A percentile compares a stretch with the other conserved stretches of the same genome.
Conservation (phyloP, 164 flowering plant genomes). For the Aristolochia contorta region DNA sequence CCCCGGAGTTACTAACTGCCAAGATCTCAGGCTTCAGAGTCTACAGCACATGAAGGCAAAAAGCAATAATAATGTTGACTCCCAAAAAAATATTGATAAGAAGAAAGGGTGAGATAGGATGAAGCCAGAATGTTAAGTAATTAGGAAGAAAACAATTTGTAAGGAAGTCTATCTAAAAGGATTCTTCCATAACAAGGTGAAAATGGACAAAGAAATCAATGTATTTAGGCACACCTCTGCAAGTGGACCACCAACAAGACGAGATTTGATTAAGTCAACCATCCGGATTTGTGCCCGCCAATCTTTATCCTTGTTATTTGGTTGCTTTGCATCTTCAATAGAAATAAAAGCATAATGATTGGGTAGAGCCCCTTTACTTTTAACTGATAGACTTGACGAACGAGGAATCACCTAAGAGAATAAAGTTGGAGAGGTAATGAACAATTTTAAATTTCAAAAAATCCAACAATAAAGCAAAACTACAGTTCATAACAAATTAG, state of each 20-base stretch:
- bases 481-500: background rate
- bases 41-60: conserved; percentile 19
- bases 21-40: conserved; percentile 41
- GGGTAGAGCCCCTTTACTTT: conserved; percentile 18
- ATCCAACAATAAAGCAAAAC: background rate
- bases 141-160: too few relatives aligned
- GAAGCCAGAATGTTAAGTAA: background rate
- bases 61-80: background rate
- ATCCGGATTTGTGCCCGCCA: conserved; percentile 41
- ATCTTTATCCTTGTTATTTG: conserved; percentile 13
- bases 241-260: conserved; percentile 38
- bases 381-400: conserved; percentile 18
- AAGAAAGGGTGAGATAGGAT: background rate
- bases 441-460: conserved; percentile 1
- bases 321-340: conserved; percentile 23
- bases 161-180: too few relatives aligned
- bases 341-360: conserved; percentile 66
- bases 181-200: too few relatives aligned
- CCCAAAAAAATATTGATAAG: background rate
- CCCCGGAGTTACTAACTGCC: conserved; percentile 47
- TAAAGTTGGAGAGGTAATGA: background rate
- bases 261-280: conserved; percentile 57
- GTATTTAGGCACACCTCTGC: conserved; percentile 46
- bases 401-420: conserved; percentile 72
- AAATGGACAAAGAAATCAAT: background rate